Conservation (phyloP, 441 rosid species). For the Omphalea diandra region DNA sequence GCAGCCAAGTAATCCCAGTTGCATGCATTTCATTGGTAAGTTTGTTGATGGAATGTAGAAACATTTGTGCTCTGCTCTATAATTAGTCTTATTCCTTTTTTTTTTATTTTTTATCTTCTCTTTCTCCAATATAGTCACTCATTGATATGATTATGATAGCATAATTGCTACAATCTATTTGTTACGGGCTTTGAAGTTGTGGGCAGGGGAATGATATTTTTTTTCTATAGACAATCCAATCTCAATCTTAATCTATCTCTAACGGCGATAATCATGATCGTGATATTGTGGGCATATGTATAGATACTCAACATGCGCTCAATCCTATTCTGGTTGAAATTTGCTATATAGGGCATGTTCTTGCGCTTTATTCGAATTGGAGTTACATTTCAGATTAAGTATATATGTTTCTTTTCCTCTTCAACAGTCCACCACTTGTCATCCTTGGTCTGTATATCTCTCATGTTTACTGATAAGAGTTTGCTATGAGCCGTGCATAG, state of each 20-base stretch:
- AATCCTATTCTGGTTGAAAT: neutral
- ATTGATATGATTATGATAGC: neutral
- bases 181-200: neutral
- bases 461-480: neutral
- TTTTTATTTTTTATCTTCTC: neutral
- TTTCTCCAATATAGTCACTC: neutral
- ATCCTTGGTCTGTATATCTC: neutral
- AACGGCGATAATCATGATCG: neutral
- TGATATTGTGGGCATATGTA: neutral
- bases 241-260: too few relatives aligned
- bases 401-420: neutral
- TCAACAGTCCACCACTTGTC: neutral
- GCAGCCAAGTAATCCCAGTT: slow-evolving; percentile 70
- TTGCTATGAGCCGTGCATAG: neutral
- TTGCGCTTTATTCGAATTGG: neutral
- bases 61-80: neutral
- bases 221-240: too few relatives aligned
- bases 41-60: slow-evolving; percentile 9
- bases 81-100: neutral
- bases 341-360: neutral
- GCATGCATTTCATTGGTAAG: slow-evolving; percentile 89
- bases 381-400: neutral
- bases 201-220: too few relatives aligned
- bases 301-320: neutral
- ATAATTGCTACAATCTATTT: neutral